These are phyloP conservation scores for Fraxinus pennsylvanica DNA, from an alignment of 257 asterid species.

Conservation along the genomic window DNA sequence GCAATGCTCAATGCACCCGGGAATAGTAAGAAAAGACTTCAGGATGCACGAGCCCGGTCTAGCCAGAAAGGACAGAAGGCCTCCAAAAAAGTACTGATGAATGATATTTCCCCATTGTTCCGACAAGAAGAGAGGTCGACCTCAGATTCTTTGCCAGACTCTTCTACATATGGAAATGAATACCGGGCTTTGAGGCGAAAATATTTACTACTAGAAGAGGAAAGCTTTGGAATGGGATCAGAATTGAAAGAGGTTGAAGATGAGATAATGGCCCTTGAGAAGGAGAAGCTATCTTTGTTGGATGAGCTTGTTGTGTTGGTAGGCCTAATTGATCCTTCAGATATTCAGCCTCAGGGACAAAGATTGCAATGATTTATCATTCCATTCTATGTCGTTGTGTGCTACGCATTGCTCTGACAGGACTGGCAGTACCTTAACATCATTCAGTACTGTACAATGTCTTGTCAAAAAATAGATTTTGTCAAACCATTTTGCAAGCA, in stretches of 20 bases:
- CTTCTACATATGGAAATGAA: constrained; percentile 54
- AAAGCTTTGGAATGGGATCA: constrained; percentile 61
- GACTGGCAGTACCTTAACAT: background rate
- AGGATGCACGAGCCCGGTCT: constrained; percentile 32
- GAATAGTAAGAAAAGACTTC: constrained; percentile 35
- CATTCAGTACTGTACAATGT: background rate
- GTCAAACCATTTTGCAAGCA: background rate
- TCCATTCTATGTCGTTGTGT: background rate
- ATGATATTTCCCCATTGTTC: constrained; percentile 35
- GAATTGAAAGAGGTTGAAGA: constrained; percentile 69
- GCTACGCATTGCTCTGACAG: background rate
- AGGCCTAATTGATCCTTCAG: constrained; percentile 78
- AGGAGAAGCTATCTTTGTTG: constrained; percentile 69
- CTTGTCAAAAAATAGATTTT: background rate
- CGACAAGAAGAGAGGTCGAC: constrained; percentile 42
- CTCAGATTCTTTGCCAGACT: constrained; percentile 46
- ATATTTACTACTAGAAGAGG: constrained; percentile 79
- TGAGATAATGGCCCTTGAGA: constrained; percentile 71
- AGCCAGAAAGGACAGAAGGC: constrained; percentile 49
- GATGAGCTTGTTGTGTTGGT: constrained; percentile 92
- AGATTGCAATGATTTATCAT: constrained; percentile 26
- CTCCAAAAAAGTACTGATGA: constrained; percentile 41
- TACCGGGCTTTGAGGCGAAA: constrained; percentile 76
- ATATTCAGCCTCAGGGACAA: constrained; percentile 43
- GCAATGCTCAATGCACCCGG: constrained; percentile 41